Conservation (phyloP, 345 rosid genomes). For the Ceriops zippeliana region DNA sequence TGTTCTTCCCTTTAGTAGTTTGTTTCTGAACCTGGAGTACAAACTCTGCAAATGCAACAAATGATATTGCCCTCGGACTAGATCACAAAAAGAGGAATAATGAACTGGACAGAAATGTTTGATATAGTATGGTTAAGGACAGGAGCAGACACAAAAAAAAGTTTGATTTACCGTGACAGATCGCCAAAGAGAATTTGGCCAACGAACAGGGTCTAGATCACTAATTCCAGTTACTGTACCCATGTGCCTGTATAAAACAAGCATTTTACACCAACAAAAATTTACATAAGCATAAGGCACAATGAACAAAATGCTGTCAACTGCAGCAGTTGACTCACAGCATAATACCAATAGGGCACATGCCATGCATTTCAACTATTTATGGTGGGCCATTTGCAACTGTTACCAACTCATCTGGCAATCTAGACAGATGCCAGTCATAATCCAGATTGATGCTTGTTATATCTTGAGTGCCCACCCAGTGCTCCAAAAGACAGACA, state of each 20-base stretch:
- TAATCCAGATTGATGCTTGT: neutral
- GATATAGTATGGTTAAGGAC: neutral
- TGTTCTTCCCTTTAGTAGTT: too few relatives aligned
- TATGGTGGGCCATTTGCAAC: neutral
- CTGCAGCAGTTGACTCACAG: conserved; percentile 2
- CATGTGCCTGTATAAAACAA: neutral
- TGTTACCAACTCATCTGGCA: neutral
- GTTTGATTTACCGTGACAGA: conserved; percentile 59
- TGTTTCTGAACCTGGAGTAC: too few relatives aligned
- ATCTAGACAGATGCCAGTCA: too few relatives aligned
- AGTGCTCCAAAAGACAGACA: neutral
- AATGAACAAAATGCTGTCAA: neutral
- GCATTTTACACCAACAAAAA: neutral
- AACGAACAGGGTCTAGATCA: neutral
- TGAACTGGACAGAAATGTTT: neutral
- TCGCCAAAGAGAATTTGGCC: conserved; percentile 35
- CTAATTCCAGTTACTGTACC: neutral
- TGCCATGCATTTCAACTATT: conserved; percentile 3
- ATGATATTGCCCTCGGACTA: too few relatives aligned
- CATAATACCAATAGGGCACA: conserved; percentile 1
- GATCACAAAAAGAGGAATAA: neutral
- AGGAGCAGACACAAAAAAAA: neutral
- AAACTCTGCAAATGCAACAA: too few relatives aligned
- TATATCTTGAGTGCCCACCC: neutral
- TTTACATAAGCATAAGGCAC: neutral